Base-by-base conservation (phyloP, 2,329 filamentous ascomycete genomes). In the Balansia obtecta region DNA sequence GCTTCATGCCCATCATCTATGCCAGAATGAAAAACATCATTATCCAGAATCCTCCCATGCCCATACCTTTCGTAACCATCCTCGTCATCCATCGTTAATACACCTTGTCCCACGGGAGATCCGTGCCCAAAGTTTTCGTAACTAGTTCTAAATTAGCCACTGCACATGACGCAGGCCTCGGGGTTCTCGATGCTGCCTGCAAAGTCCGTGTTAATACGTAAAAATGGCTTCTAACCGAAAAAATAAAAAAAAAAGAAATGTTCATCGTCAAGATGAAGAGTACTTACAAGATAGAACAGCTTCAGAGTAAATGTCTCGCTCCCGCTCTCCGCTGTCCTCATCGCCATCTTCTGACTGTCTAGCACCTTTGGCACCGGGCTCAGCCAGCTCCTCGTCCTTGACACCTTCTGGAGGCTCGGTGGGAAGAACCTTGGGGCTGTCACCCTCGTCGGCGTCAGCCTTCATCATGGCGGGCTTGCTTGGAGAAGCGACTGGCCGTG, bases 161-260 rank as follows among this genome's bases (percentile, higher is more conserved):
- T 94, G 82, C 93, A 98, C 93, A 98, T 97, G 57, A 95, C 67
- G 67, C 93, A 98, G 45, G 85, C 77, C 67, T 98, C 93, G 59
- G 85, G 88, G 74, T 97, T 96, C 65, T 97, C 90, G 68, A 98
- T 97, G 71, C 90, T 96, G 76, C 82, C 82, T 86, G 53, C 60
- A 42, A 48, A 45, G 39, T 30, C 15, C 60, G 59, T 49, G 13
- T 30, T 16, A 16, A 20, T 33, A 16, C n/a, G 9, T 13, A 18
- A 8, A 27, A 5, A 34, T 3, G 9, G 22, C 32, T 32, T 40
- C 8, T 8, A 16, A n/a, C n/a, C n/a, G n/a, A n/a, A n/a, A n/a
- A n/a, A 13, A 43, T 4, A 34, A 20, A 7, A 10, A 34, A 32
- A 9, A 45, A 22, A 22, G 4, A 27, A 27, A 27, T 6, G 2